Conservation (phyloP, 1,139 yeast genomes). For the Pneumocystis jirovecii region DNA sequence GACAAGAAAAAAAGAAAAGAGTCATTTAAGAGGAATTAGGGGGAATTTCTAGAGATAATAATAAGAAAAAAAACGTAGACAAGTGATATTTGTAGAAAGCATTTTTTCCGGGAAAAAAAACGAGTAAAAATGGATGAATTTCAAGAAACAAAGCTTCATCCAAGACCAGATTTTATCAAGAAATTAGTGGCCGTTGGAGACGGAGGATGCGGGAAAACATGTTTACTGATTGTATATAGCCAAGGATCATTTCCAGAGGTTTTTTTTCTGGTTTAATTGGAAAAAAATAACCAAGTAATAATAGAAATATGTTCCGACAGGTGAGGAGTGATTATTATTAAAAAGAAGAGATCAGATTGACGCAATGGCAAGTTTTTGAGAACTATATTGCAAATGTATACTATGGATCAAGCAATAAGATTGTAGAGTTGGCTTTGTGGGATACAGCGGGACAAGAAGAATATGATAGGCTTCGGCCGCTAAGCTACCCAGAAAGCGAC, state of each 20-base stretch:
- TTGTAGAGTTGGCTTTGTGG: conserved; percentile 68
- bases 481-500: conserved; percentile 72
- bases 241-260: conserved; percentile 59
- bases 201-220: conserved; percentile 90
- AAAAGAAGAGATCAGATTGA: not conserved
- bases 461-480: conserved; percentile 68
- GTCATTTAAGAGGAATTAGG: not conserved
- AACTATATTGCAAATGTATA: conserved; percentile 55
- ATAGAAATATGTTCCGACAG: conserved; percentile 54
- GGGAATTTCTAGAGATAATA: not conserved
- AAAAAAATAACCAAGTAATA: not conserved
- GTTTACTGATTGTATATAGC: conserved; percentile 66
- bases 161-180: conserved; percentile 18
- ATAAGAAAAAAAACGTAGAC: not conserved
- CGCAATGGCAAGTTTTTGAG: conserved; percentile 42
- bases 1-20: not conserved
- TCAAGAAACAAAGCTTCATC: not conserved
- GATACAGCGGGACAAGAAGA: conserved; percentile 95
- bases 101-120: not conserved
- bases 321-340: not conserved
- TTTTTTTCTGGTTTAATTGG: conserved; percentile 34
- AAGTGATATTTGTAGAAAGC: not conserved
- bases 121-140: not conserved
- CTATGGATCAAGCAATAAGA: conserved; percentile 32
- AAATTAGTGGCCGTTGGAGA: conserved; percentile 85